A percentile compares a stretch with the other conserved stretches of the same genome.
These are phyloP conservation scores for Hymenoscyphus linearis DNA, from an alignment of 2,329 filamentous ascomycete genomes.

Conservation along the genomic window DNA sequence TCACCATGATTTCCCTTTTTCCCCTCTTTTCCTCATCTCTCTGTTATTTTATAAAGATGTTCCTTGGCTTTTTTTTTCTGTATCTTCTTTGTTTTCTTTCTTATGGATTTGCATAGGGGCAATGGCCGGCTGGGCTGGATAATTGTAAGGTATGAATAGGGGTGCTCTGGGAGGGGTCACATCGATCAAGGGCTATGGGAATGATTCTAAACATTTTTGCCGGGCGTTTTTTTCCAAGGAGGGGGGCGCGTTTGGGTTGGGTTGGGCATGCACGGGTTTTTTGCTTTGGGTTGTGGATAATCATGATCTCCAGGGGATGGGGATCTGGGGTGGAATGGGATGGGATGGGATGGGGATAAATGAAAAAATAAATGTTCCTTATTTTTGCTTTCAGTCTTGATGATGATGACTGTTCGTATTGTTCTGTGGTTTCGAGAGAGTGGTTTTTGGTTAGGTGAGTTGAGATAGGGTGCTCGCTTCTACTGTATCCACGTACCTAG, in stretches of 20 bases:
- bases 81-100: background rate
- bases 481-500: too few species aligned
- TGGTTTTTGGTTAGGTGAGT: too few species aligned
- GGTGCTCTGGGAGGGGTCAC: background rate
- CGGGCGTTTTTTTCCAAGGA: background rate
- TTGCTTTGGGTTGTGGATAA: background rate
- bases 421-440: too few species aligned
- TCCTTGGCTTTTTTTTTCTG: background rate
- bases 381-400: background rate
- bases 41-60: background rate
- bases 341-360: background rate
- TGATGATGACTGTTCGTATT: too few species aligned
- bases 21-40: background rate
- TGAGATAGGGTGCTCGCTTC: too few species aligned
- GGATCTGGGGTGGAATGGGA: background rate
- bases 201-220: background rate
- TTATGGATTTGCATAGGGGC: constrained; percentile 1
- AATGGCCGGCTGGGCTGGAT: background rate
- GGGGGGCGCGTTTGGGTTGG: background rate
- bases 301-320: background rate
- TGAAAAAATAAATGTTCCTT: background rate
- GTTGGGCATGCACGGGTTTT: background rate
- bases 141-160: background rate
- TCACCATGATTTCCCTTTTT: background rate
- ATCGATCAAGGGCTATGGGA: constrained; percentile 1